Evolutionary conservation across 139 green algal species (phyloP), one percentile per base, ranked within the genome.

Genomic region (Chlamydomonas applanata): DNA sequence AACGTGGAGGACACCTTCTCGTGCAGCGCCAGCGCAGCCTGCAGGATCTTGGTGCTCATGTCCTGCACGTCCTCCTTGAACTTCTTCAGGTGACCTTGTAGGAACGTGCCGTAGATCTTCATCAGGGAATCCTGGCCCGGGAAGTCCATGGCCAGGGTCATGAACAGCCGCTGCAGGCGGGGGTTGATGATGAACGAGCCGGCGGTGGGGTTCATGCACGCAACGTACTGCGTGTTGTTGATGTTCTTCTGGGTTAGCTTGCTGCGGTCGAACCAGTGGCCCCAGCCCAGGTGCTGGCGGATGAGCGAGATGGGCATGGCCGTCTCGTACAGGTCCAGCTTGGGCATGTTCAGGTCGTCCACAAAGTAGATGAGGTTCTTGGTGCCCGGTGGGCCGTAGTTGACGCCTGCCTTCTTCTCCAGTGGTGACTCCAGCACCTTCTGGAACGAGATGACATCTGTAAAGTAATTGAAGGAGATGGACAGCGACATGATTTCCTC

Each of bases 191-290:
- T 75, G 74, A 97, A 97, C 20, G 90, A 94, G 66, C 92, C 92
- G 2, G 92, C 92, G 1, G 91, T 95, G 40, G 92, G 92, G 86
- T 97, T 97, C 92, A 97, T 97, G 83, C 84, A 91, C 33, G 92
- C 90, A 40, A 97, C 84, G 80, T 91, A 94, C 82, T 94, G 79
- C 40, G 90, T 93, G 87, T 94, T 94, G 79, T 90, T 87, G 80
- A 97, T 94, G 87, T 95, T 95, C 89, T 96, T 97, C 80, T 89
- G 91, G 5, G 90, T 93, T 56, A 97, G 90, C 87, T 97, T 97
- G 57, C 62, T 30, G 53, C 92, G 85, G 85, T 97, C 92, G 67
- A 92, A 97, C 91, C 91, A 96, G 83, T 97, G 92, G 67, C 91
- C 92, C 88, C 91, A 97, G 77, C 90, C 91, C 56, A 97, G 82